Percentiles rank a stretch among this genome's conserved stretches.
Evolutionary conservation across 1,284 basidiomycete species (phyloP).

Genomic region (Naganishia sp.): DNA sequence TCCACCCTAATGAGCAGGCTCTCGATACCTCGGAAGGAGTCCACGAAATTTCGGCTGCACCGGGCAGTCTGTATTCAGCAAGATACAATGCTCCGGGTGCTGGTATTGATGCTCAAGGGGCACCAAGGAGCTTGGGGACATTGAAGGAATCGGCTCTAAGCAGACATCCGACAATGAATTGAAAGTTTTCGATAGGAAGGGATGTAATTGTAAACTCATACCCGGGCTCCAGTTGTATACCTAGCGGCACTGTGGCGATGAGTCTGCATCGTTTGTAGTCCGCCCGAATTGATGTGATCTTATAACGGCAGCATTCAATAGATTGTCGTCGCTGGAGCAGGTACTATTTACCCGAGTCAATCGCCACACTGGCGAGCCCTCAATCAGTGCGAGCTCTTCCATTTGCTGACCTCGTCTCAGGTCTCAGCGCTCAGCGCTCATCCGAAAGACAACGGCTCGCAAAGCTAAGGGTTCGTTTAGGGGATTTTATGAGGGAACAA

Average conservation of each 20-base stretch:
- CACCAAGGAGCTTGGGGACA: constrained; percentile 35
- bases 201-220: background rate
- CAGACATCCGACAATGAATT: constrained; percentile 33
- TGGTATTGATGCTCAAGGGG: constrained; percentile 14
- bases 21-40: constrained; percentile 4
- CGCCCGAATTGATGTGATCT: background rate
- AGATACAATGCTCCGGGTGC: constrained; percentile 16
- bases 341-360: too few species aligned
- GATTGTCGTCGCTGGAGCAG: too few species aligned
- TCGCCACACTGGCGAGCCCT: too few species aligned
- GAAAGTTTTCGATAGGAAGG: background rate
- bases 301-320: background rate
- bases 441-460: too few species aligned
- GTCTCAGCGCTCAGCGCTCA: too few species aligned
- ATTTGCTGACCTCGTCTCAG: too few species aligned
- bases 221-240: background rate
- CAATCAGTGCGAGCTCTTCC: too few species aligned
- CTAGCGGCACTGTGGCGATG: background rate
- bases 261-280: background rate
- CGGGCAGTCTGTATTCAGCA: constrained; percentile 19
- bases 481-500: too few species aligned
- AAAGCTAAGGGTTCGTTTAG: too few species aligned
- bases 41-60: constrained; percentile 7
- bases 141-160: constrained; percentile 36
- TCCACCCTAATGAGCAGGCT: background rate